Conservation (phyloP, 1,284 basidiomycete genomes). For the Sanghuangporus sanghuang region DNA sequence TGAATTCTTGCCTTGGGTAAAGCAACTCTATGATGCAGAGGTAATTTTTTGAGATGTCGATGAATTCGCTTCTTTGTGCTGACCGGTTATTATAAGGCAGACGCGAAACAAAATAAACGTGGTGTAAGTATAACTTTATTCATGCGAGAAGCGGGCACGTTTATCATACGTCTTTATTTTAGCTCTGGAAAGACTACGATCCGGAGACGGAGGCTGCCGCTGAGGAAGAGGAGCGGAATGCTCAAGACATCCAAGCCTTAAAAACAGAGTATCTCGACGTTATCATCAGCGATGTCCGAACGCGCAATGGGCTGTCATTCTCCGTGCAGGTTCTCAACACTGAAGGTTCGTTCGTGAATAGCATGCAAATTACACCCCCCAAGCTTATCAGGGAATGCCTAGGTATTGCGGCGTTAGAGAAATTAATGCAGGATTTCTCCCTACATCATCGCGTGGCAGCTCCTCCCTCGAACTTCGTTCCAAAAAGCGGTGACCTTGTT, state of each 20-base stretch:
- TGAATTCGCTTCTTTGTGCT: background rate
- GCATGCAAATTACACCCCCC: background rate
- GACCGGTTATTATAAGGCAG: conserved; percentile 41
- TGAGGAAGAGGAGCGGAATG: conserved; percentile 38
- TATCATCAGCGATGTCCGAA: conserved; percentile 85
- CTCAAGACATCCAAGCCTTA: conserved; percentile 48
- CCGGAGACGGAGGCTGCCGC: conserved; percentile 55
- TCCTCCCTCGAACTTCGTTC: conserved; percentile 62
- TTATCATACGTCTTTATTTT: conserved; percentile 24
- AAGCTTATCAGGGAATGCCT: conserved; percentile 6
- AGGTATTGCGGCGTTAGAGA: conserved; percentile 87
- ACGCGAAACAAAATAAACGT: conserved; percentile 72
- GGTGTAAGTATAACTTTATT: conserved; percentile 43
- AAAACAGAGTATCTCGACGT: conserved; percentile 87
- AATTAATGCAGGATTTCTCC: conserved; percentile 91
- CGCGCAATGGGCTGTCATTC: conserved; percentile 74
- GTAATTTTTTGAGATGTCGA: conserved; percentile 30
- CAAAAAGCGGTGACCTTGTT: conserved; percentile 83
- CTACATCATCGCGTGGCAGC: conserved; percentile 70
- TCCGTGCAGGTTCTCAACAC: conserved; percentile 90
- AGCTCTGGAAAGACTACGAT: conserved; percentile 85
- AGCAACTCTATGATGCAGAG: conserved; percentile 83
- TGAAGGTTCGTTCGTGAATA: conserved; percentile 50
- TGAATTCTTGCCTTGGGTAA: conserved; percentile 72
- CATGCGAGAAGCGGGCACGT: background rate